Base-by-base conservation (phyloP, 139 green algal genomes). In the Picocystis salinarum region DNA sequence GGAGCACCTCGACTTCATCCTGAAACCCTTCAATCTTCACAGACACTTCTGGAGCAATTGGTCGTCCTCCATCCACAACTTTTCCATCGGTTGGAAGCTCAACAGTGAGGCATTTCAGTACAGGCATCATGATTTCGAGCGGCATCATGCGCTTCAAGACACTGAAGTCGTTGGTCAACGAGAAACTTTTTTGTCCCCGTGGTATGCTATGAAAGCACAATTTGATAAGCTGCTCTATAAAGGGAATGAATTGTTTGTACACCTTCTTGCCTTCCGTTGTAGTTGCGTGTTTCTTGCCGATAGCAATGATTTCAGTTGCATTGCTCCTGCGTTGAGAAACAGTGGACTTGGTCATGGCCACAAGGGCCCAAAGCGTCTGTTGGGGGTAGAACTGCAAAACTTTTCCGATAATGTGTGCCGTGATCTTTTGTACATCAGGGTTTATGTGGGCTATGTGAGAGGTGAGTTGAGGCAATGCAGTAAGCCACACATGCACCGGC, bases 401-500 rank as follows among this genome's bases (percentile, higher is more conserved):
- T 12, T 36, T 34, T 9, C 23, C 59, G 22, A 86, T 45, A 28
- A 89, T 58, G 5, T 51, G 27, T 28, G 61, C 56, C 20, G 69
- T 67, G 9, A 78, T 28, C 9, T 49, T 46, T 10, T 58, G 22
- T 19, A 85, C 72, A 6, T 91, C 75, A 3, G 30, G 6, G 48
- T 83, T 50, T 10, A 56, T 54, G 60, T 96, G 86, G 45, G 69
- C 80, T 46, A 96, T 74, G 40, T 83, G 69, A 1, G 71, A 87
- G 47, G 77, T 87, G 49, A 96, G 77, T 78, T 96, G 86, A 2
- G 76, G 70, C 52, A 94, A 62, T 33, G 69, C 76, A 18, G 69
- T 48, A 23, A 93, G 74, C 86, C 82, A 93, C 37, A 70, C 64
- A 40, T 73, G 66, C 10, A 67, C 33, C 1, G 86, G 72, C 4